Conservation (phyloP, 1,284 basidiomycete genomes). For the Phellopilus nigrolimitatus region DNA sequence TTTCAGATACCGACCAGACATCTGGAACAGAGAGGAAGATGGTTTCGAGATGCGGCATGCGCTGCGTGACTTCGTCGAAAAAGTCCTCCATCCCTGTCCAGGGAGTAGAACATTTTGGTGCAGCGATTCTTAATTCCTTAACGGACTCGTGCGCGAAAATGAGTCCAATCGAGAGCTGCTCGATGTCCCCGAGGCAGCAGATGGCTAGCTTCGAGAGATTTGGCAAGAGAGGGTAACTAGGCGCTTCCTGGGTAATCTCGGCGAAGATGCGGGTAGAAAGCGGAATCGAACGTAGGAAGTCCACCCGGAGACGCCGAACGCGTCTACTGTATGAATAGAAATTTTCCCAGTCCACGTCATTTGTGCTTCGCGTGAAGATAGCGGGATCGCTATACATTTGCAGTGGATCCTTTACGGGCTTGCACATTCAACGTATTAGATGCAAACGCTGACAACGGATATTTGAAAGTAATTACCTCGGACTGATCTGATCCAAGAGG, state of each 20-base stretch:
- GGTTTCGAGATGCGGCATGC: not conserved
- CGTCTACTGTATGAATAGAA: constrained; percentile 5
- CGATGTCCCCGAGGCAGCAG: not conserved
- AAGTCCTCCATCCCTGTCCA: not conserved
- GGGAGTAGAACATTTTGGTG: no score
- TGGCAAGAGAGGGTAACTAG: not conserved
- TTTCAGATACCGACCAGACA: not conserved
- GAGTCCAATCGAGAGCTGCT: not conserved
- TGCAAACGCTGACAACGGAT: not conserved
- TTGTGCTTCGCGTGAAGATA: not conserved
- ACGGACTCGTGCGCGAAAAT: not conserved
- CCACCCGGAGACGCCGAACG: not conserved
- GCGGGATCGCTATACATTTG: no score
- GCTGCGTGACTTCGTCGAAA: not conserved
- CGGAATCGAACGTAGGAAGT: not conserved
- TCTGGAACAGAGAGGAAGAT: not conserved
- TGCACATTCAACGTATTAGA: not conserved
- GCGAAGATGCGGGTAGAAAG: not conserved
- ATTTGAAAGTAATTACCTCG: not conserved
- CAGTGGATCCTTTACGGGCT: no score
- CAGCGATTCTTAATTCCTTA: not conserved
- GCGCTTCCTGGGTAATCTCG: constrained; percentile 1
- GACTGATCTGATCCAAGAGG: constrained; percentile 27
- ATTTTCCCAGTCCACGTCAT: not conserved
- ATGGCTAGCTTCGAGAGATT: not conserved